phyloP scores from a whole-genome alignment of 139 green algal species.

The Auxenochlorella pyrenoidosa region DNA sequence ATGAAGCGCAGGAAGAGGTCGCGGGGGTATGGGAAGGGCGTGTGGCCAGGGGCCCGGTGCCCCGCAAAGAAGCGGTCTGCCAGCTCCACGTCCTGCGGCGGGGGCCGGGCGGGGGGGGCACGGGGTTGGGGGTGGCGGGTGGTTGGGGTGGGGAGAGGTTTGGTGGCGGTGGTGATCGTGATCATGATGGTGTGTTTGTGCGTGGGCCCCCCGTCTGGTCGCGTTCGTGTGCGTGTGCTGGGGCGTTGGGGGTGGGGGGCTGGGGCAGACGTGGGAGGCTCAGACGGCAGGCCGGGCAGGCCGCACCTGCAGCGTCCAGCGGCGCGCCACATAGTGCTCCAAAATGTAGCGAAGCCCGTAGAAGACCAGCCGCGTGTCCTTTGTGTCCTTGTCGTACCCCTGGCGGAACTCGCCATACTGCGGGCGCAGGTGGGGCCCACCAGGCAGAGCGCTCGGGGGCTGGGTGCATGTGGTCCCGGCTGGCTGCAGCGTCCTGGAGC shows the following conservation, averaged over 20 bases:
- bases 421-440: background rate
- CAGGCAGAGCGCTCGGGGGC: too few species aligned
- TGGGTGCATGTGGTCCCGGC: too few species aligned
- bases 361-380: constrained; percentile 80
- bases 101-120: too few species aligned
- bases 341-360: constrained; percentile 90
- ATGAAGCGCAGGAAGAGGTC: constrained; percentile 88
- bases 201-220: too few species aligned
- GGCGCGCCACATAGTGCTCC: constrained; percentile 77
- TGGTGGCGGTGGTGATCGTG: too few species aligned
- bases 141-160: too few species aligned
- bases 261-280: too few species aligned
- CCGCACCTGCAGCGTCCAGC: constrained; percentile 74
- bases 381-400: constrained; percentile 78
- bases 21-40: constrained; percentile 80
- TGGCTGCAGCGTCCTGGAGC: too few species aligned
- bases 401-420: constrained; percentile 91
- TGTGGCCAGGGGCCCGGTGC: constrained; percentile 73
- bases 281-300: background rate
- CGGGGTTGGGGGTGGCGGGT: too few species aligned
- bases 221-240: too few species aligned
- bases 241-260: too few species aligned
- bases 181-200: too few species aligned
- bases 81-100: constrained; percentile 74
- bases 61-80: constrained; percentile 84